Base-by-base conservation (phyloP, 2,329 filamentous ascomycete species). In the Didymellaceae sp. region DNA sequence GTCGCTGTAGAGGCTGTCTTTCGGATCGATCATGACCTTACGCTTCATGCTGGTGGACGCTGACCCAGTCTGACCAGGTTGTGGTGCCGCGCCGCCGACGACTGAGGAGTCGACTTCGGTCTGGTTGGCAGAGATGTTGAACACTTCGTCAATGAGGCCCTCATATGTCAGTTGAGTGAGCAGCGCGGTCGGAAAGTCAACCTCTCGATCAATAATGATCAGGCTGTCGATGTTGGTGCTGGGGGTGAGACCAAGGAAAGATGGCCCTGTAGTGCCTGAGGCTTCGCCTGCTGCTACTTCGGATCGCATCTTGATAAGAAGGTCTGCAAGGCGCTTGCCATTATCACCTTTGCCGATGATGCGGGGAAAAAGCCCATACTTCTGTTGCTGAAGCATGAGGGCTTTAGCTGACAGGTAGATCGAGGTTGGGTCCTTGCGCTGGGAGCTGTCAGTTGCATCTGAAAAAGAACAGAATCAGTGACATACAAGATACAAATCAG, bases 151-250 rank as follows among this genome's bases (percentile, higher is more conserved):
- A 45, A 99, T 88, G 20, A 99, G 80, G 3, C 94, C 94, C 75
- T 99, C 93, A 66, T 99, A 99, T 1, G 94, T 99, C 55, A 99
- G 78, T 71, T 99, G 94, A 0, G 93, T 97, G 45, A 99, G 86
- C 13, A 99, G 81, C 0, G 89, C 88, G 1, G 94, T 97, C 13
- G 93, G 90, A 65, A 94, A 91, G 72, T 99, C 94, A 46, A 96
- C 88, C 70, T 97, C 92, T 40, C 94, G 89, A 73, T 99, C 94
- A 46, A 99, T 91, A 54, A 99, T 89, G 64, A 99, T 92, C 52
- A 97, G 79, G 67, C 88, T 96, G 72, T 99, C 94, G 38, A 91
- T 89, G 6, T 86, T 87, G 9, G 88, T 88, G 72, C 94, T 97
- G 10, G 94, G 93, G 9, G 90, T 87, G 20, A 96, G 78, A 6